phyloP scores from a whole-genome alignment of 2,329 filamentous ascomycete genomes.

The Penicillium sp. region DNA sequence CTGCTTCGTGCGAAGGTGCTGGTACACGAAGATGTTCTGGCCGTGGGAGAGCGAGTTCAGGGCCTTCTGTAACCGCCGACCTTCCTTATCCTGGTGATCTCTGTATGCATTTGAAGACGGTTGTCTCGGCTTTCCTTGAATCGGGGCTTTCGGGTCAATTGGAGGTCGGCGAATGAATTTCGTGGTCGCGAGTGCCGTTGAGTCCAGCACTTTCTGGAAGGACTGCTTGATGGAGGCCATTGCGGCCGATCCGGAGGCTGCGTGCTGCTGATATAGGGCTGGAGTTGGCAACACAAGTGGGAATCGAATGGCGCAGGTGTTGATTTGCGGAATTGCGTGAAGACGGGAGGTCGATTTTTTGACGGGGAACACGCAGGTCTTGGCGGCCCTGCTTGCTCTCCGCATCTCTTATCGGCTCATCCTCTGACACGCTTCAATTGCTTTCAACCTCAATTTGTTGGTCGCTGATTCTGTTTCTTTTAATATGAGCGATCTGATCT shows the following conservation, averaged over 20 bases:
- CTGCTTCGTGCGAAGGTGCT: slow-evolving; percentile 63
- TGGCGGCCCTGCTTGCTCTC: slow-evolving; percentile 24
- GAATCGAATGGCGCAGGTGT: slow-evolving; percentile 19
- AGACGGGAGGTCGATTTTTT: slow-evolving; percentile 37
- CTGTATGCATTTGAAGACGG: slow-evolving; percentile 46
- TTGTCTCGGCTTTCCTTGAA: slow-evolving; percentile 45
- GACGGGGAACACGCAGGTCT: slow-evolving; percentile 29
- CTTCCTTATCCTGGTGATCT: slow-evolving; percentile 39
- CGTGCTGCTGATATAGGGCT: slow-evolving; percentile 14
- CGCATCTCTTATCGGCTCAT: slow-evolving; percentile 25
- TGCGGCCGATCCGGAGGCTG: slow-evolving; percentile 29
- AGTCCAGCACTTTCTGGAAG: slow-evolving; percentile 41
- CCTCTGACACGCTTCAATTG: slow-evolving; percentile 12
- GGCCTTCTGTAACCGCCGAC: slow-evolving; percentile 45
- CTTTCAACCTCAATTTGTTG: not conserved
- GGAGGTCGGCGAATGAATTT: slow-evolving; percentile 39
- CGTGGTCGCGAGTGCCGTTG: slow-evolving; percentile 42
- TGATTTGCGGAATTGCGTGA: slow-evolving; percentile 18
- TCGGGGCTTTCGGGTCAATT: slow-evolving; percentile 35
- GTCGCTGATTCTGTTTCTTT: not conserved
- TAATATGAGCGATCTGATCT: slow-evolving; percentile 19
- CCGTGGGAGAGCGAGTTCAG: slow-evolving; percentile 53
- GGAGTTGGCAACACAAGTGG: slow-evolving; percentile 5
- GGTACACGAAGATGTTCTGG: slow-evolving; percentile 64
- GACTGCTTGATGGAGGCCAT: slow-evolving; percentile 36